Base-by-base conservation (phyloP, 2,329 filamentous ascomycete species). In the Xylaria sp. region DNA sequence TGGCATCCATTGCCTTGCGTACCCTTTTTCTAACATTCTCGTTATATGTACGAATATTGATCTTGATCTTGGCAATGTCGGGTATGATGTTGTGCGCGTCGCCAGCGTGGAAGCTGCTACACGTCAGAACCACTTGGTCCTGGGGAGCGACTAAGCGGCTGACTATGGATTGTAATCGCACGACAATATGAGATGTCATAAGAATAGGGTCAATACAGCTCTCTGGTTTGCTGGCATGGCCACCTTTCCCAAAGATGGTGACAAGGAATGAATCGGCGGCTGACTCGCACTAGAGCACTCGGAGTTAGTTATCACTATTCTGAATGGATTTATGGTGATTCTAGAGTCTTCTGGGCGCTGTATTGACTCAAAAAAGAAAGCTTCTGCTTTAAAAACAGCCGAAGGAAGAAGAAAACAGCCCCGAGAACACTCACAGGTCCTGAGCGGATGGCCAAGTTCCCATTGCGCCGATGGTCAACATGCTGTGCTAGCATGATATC, bases 51-150 rank as follows among this genome's bases (percentile, higher is more conserved):
- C 42, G 42, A 17, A 47, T 17, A 47, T 47, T 47, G 8, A 47
- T 19, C n/a, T 47, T 47, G 17, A 47, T 19, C 42, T 47, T 47
- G 4, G n/a, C 42, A 19, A 47, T 19, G 42, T 54, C 51, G 30
- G 51, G 51, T 17, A 54, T 54, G 14, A 34, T 14, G n/a, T 54
- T 54, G 17, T 32, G 51, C 17, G 51, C 51, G 51, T 54, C 51
- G 51, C 51, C 51, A 27, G 11, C 51, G 12, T 54, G 14, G 27
- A 54, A 32, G 17, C 51, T 54, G 2, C 51, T 27, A 34, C 51
- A 54, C 5, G 51, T 54, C 11, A 54, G 24, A 19, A 54, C 51
- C 27, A 54, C 27, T 12, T 32, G 17, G 14, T 54, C 30, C 17
- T 54, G 24, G 27, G 51, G 51, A 34, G 24, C 51, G 27, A 54